phyloP scores from a whole-genome alignment of 257 asterid genomes.

The Primulina tabacum region DNA sequence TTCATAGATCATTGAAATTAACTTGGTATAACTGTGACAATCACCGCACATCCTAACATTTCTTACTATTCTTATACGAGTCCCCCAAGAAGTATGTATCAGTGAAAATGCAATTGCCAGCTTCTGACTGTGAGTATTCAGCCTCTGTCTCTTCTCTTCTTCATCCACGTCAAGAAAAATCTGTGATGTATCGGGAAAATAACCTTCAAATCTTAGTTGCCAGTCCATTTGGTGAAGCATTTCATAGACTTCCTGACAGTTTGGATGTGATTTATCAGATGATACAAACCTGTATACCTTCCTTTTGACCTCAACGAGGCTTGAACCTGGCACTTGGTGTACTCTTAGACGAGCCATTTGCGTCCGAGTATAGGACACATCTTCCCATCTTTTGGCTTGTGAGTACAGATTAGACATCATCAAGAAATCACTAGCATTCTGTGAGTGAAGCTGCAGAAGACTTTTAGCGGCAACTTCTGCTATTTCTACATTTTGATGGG shows the following conservation, averaged over 20 bases:
- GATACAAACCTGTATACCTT: slow-evolving; percentile 60
- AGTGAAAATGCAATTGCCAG: slow-evolving; percentile 78
- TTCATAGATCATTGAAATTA: slow-evolving; percentile 61
- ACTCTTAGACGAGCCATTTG: slow-evolving; percentile 39
- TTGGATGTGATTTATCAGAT: slow-evolving; percentile 47
- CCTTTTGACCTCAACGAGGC: slow-evolving; percentile 54
- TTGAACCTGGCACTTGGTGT: slow-evolving; percentile 48
- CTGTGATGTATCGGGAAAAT: slow-evolving; percentile 56
- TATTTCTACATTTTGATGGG: slow-evolving; percentile 43
- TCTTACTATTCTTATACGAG: slow-evolving; percentile 58
- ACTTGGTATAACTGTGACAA: slow-evolving; percentile 69
- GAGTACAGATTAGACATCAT: slow-evolving; percentile 61
- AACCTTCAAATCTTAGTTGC: slow-evolving; percentile 85
- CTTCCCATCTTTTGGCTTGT: slow-evolving; percentile 54
- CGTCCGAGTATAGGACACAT: slow-evolving; percentile 41
- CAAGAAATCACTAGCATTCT: slow-evolving; percentile 63
- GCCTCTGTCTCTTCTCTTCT: slow-evolving; percentile 67
- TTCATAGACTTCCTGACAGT: slow-evolving; percentile 42
- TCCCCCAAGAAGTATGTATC: slow-evolving; percentile 38
- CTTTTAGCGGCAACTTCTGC: slow-evolving; percentile 57
- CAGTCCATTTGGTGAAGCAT: slow-evolving; percentile 91
- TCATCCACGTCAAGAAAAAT: slow-evolving; percentile 60
- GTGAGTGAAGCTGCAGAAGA: slow-evolving; percentile 30
- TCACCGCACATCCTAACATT: slow-evolving; percentile 87
- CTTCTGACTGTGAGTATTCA: slow-evolving; percentile 70